Base-by-base conservation (phyloP, 345 rosid genomes). In the Salix caprea region DNA sequence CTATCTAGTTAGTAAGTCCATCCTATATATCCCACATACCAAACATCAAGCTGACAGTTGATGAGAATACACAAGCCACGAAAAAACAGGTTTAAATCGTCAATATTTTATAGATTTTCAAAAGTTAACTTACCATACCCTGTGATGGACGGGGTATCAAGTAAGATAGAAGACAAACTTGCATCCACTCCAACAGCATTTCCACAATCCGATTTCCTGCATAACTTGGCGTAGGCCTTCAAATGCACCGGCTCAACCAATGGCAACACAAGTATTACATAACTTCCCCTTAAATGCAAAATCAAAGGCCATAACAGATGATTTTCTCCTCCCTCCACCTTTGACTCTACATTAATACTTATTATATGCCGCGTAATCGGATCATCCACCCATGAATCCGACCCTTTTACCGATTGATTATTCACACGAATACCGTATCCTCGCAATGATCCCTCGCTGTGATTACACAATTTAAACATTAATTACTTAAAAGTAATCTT, bases 361-460 rank as follows among this genome's bases (percentile, higher is more conserved):
- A 95, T 86, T 26, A 95, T 67, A 76, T 95, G 96, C 19, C 91
- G 96, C 11, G 89, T 86, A 76, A 93, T 91, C 16, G 98, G 97
- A 77, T 95, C 99, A 83, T 95, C 99, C 62, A 95, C 89, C 99
- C 98, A 93, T 2, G 99, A 90, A 83, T 95, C 99, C 4, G 92
- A 93, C 42, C 98, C 97, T 83, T 83, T 73, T 4, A 78, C 81
- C 14, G 97, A 95, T 76, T 91, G 94, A 40, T 84, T 62, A 40
- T 84, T 62, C 39, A 91, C 86, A 2, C 96, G 91, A 24, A 95
- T 71, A 44, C 98, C 98, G 77, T 84, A 91, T 36, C 98, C 97
- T 61, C 88, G 87, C 34, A 81, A 64, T 44, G 99, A 93, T 65
- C 97, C 98, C 80, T 95, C 98, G 84, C 98, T 94, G 60, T 74